Base-by-base conservation (phyloP, 192 early-diverging fungal genomes). In the Entomortierella parvispora region DNA sequence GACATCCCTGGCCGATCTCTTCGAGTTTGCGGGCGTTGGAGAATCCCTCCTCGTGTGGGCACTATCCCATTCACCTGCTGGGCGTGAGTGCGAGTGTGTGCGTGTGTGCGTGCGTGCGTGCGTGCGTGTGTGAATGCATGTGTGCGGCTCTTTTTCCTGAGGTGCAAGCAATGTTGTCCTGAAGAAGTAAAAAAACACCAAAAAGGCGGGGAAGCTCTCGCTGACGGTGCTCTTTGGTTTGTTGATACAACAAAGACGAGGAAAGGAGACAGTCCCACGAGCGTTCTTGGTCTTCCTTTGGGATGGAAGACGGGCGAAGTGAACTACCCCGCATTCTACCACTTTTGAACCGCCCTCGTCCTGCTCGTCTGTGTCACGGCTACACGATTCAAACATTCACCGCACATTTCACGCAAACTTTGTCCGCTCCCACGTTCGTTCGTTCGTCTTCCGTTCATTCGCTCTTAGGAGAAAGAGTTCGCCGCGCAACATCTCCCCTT, bases 181-280 rank as follows among this genome's bases (percentile, higher is more conserved):
- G 20, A 18, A 40, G 26, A n/a, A 20, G 15, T 18, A 7, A 23
- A 51, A 40, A 51, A 59, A 54, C 26, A 37, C 28, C n/a, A 60
- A 59, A 75, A 76, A 76, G 28, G 71, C 71, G 71, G 71, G 71
- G 71, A 76, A 76, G 54, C 54, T n/a, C n/a, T n/a, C n/a, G 62
- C 37, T 42, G 18, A 40, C 33, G 1, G 40, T 45, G 40, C 40
- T n/a, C 25, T 33, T 31, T 31, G 12, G 26, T 45, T 11, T 31
- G 51, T 4, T 25, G 32, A 53, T n/a, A 8, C 15, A 49, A 29
- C 3, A 2, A 34, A 17, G 32, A 20, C 42, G 32, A 18, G 32
- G n/a, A n/a, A n/a, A n/a, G 28, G 20, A 10, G 45, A 50, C 37
- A 34, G 14, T 1, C 18, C 47, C 22, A 15, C 14, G 18, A 20